phyloP scores from a whole-genome alignment of 345 rosid species.

The Dipteronia dyeriana region DNA sequence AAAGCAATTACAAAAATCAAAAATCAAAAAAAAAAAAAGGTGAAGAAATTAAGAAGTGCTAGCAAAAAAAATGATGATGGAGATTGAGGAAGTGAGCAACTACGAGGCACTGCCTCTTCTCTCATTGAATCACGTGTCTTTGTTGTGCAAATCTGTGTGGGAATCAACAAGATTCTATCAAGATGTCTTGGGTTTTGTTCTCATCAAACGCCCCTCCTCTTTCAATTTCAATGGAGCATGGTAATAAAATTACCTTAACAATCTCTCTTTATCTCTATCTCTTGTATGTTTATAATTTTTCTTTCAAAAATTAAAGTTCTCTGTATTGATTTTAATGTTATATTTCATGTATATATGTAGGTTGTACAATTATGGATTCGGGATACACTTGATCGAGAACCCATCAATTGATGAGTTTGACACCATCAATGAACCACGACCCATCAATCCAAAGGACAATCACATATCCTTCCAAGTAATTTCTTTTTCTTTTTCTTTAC shows the following conservation, averaged over 20 bases:
- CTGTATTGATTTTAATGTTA: neutral
- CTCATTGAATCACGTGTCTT: constrained; percentile 54
- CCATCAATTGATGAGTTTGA: constrained; percentile 47
- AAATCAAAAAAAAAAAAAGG: neutral
- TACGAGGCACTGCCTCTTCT: constrained; percentile 45
- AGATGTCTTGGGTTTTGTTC: constrained; percentile 52
- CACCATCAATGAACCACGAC: constrained; percentile 34
- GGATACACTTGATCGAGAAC: constrained; percentile 62
- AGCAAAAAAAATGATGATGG: constrained; percentile 7
- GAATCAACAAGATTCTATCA: constrained; percentile 45
- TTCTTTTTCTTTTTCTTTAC: no score
- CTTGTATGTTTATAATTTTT: neutral
- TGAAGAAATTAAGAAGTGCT: neutral
- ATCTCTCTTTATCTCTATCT: neutral
- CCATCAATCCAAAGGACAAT: constrained; percentile 61
- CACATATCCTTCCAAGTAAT: constrained; percentile 58
- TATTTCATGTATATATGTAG: constrained; percentile 38
- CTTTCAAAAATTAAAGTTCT: no score
- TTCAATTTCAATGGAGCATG: constrained; percentile 68
- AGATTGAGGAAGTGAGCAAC: constrained; percentile 39
- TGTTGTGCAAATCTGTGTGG: constrained; percentile 55
- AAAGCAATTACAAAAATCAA: neutral
- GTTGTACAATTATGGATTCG: constrained; percentile 61
- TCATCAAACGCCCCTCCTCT: constrained; percentile 65
- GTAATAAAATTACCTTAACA: constrained; percentile 19